Base-by-base conservation (phyloP, 148 eudicot species). In the Cornus suecica region DNA sequence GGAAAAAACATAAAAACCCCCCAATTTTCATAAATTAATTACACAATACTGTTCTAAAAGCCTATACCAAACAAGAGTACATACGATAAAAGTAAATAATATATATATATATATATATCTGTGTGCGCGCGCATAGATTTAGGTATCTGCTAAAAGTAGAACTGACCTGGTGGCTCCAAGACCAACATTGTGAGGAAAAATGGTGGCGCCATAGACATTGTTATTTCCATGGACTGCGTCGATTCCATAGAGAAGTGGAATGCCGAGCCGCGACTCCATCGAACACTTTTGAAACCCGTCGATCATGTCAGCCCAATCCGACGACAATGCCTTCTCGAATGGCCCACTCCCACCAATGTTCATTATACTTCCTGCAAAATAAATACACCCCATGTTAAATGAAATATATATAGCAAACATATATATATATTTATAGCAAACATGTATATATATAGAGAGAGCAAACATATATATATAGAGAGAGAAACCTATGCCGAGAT, bases 191-290 rank as follows among this genome's bases (percentile, higher is more conserved):
- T 95, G 97, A 77, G 99, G 99, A 64, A 95, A 95, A 61, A 92
- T 84, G 11, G 99, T 95, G 48, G 99, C 85, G 30, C 97, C 97
- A 60, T 87, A 93, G 10, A 95, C 90, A 79, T 78, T 91, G 79
- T 87, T 91, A 76, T 95, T 92, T 28, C 99, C 99, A 69, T 95
- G 99, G 69, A 95, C 97, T 34, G 97, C 97, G 67, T 95, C 98
- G 60, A 72, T 78, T 8, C 97, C 99, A 68, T 91, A 95, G 26
- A 95, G 77, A 25, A 93, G 76, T 25, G 99, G 99, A 80, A 95
- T 95, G 23, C 92, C 97, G 7, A 95, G 90, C 73, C 97, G 84
- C 20, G 97, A 82, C 24, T 88, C 85, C 68, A 93, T 31, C 0
- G 97, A 94, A 14, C 31, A 84, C 79, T 88, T 93, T 84, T 95